phyloP scores from a whole-genome alignment of 176 grass and related monocot species.

The Alopecurus myosuroides region DNA sequence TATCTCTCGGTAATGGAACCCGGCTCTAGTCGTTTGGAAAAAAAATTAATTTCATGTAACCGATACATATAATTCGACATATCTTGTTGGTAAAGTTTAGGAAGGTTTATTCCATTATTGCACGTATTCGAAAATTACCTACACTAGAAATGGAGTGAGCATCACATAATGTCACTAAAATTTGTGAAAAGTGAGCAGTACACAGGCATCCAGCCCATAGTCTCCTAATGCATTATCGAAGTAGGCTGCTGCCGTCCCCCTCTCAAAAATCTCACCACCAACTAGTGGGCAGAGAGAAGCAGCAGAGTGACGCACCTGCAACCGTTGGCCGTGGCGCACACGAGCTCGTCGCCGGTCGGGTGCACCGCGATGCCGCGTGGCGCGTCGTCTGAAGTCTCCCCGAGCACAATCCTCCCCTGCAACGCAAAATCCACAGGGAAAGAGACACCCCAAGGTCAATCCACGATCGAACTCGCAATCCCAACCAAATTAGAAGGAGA shows the following conservation, averaged over 20 bases:
- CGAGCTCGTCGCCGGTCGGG: constrained; percentile 79
- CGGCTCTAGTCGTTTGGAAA: too few relatives aligned
- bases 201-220: neutral
- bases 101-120: neutral
- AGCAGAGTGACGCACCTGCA: constrained; percentile 64
- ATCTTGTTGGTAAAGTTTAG: neutral
- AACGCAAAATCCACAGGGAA: neutral
- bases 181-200: neutral
- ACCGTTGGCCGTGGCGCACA: constrained; percentile 63
- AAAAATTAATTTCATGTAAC: neutral
- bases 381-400: constrained; percentile 31
- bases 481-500: neutral
- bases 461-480: neutral
- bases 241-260: neutral
- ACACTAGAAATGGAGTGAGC: neutral
- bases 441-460: neutral
- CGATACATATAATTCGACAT: neutral
- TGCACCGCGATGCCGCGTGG: constrained; percentile 76
- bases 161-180: neutral
- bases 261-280: neutral
- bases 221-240: neutral
- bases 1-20: too few relatives aligned
- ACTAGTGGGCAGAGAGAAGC: neutral
- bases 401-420: constrained; percentile 58
- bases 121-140: neutral